phyloP scores from a whole-genome alignment of 768 basidiomycete species.

The Lanmaoa rubissima region DNA sequence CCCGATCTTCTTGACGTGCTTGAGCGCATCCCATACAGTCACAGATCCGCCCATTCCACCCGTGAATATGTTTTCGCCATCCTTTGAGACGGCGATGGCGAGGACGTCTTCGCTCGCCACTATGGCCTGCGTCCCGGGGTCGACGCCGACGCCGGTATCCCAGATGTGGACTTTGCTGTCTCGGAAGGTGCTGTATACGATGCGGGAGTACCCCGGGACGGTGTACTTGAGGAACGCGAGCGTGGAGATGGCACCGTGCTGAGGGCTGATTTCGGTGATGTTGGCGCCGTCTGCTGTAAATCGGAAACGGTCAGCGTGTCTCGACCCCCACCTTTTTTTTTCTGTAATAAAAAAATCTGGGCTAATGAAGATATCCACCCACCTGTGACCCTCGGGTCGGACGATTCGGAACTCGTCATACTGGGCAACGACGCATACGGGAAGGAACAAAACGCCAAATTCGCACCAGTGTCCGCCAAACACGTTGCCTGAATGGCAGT shows the following conservation, averaged over 20 bases:
- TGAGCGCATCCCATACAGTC: background rate
- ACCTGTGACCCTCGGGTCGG: background rate
- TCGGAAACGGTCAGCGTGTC: background rate
- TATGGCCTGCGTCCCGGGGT: background rate
- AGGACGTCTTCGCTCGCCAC: background rate
- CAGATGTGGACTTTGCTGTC: background rate
- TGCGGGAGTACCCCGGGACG: background rate
- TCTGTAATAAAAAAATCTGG: background rate
- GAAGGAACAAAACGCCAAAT: background rate
- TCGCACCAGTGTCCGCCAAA: background rate
- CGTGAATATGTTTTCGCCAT: background rate
- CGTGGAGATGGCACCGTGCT: background rate
- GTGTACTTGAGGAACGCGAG: background rate
- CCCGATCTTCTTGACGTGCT: background rate
- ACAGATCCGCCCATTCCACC: background rate
- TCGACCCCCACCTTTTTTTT: background rate
- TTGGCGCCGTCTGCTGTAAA: background rate
- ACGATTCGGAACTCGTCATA: no score
- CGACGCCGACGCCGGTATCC: background rate
- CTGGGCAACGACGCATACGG: background rate
- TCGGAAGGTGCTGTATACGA: background rate
- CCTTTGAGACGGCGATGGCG: background rate
- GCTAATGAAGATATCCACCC: background rate
- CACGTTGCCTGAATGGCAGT: no score
- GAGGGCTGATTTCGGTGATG: background rate